Conservation (phyloP, 805 yeast species). For the Lipomyces starkeyi region DNA sequence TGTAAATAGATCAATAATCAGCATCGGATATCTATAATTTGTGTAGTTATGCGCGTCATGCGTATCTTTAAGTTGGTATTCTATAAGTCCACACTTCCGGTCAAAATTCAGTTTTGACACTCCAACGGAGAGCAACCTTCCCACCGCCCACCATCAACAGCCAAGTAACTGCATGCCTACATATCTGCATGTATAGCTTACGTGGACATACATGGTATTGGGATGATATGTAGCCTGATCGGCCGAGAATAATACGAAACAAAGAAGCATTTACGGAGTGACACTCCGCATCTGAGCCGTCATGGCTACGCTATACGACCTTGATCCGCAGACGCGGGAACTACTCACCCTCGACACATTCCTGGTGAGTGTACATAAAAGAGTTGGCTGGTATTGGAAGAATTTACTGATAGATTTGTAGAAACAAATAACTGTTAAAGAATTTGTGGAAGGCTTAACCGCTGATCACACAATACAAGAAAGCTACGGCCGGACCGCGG, state of each 20-base stretch:
- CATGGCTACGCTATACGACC: constrained; percentile 33
- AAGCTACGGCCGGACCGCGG: constrained; percentile 12
- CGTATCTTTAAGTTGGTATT: too few species aligned
- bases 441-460: constrained; percentile 37
- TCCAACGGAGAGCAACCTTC: too few species aligned
- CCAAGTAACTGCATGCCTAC: too few species aligned
- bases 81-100: too few species aligned
- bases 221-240: background rate
- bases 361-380: constrained; percentile 23
- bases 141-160: too few species aligned
- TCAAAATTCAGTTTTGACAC: too few species aligned
- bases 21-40: background rate
- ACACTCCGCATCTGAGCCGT: background rate
- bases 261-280: background rate
- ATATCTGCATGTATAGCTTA: too few species aligned
- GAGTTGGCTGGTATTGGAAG: background rate
- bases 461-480: constrained; percentile 29
- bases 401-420: background rate
- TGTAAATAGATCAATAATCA: background rate
- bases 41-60: background rate
- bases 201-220: too few species aligned
- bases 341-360: constrained; percentile 39
- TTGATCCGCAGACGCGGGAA: constrained; percentile 33
- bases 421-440: constrained; percentile 29
- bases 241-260: background rate